phyloP scores from a whole-genome alignment of 805 yeast genomes.

The Sungouiozyma ichnusensis region DNA sequence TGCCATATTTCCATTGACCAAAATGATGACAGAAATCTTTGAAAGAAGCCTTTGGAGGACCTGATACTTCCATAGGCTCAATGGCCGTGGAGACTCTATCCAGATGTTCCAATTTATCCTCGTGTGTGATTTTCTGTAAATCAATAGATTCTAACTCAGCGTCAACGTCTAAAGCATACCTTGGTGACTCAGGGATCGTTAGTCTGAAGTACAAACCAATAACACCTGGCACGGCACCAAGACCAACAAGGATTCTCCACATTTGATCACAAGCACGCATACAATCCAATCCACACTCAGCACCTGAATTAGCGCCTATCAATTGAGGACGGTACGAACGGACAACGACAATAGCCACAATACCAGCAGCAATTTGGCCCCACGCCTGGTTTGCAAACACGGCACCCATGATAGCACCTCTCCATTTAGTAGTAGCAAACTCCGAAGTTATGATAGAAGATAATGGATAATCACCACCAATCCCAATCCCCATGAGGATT shows the following conservation, averaged over 20 bases:
- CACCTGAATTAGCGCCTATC: conserved; percentile 40
- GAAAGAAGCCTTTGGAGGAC: conserved; percentile 78
- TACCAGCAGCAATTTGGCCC: conserved; percentile 86
- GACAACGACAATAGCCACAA: conserved; percentile 66
- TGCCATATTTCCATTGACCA: conserved; percentile 77
- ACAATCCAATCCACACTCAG: conserved; percentile 59
- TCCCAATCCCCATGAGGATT: conserved; percentile 89
- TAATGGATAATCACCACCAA: conserved; percentile 94
- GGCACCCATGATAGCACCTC: conserved; percentile 96
- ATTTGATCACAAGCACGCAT: conserved; percentile 75
- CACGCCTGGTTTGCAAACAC: conserved; percentile 95
- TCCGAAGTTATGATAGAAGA: conserved; percentile 90
- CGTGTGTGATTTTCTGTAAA: neutral
- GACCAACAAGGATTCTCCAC: conserved; percentile 88
- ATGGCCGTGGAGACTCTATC: conserved; percentile 46
- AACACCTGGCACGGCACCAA: conserved; percentile 83
- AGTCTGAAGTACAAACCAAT: conserved; percentile 82
- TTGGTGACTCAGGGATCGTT: conserved; percentile 91
- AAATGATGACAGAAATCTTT: conserved; percentile 65
- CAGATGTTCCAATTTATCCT: neutral
- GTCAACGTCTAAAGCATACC: conserved; percentile 72
- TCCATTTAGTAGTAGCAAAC: conserved; percentile 89
- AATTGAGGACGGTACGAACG: conserved; percentile 65
- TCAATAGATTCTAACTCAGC: conserved; percentile 18
- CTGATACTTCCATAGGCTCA: conserved; percentile 16